phyloP scores from a whole-genome alignment of 371 early-diverging fungal species.

The Mortierella sp. region DNA sequence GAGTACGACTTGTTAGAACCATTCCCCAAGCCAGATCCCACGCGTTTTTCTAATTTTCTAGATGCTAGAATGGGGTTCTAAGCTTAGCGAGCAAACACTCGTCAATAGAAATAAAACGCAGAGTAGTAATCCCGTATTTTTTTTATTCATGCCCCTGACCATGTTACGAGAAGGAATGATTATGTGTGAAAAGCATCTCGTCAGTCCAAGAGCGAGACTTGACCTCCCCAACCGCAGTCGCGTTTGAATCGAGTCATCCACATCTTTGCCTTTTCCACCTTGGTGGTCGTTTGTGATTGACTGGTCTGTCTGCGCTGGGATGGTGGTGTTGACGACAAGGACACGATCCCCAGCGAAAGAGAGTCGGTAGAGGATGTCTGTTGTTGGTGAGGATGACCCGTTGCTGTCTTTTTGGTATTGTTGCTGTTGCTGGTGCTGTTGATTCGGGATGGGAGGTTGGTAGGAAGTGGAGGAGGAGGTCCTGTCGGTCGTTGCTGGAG shows the following conservation, averaged over 20 bases:
- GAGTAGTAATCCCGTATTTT: not conserved
- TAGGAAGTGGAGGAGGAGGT: not conserved
- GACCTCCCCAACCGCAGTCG: conserved; percentile 15
- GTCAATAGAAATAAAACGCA: not conserved
- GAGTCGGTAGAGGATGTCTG: not conserved
- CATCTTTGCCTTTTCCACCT: conserved; percentile 9
- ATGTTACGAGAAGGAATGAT: not conserved
- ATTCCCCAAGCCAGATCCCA: conserved; percentile 41
- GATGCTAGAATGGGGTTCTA: conserved; percentile 18
- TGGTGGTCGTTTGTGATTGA: not conserved
- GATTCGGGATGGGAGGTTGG: not conserved
- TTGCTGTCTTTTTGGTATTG: not conserved
- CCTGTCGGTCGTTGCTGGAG: not conserved
- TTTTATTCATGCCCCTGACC: not conserved
- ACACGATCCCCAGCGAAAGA: not conserved
- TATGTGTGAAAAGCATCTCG: not conserved
- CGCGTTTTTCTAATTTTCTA: conserved; percentile 34
- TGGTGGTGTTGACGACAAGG: not conserved
- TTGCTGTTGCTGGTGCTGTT: not conserved
- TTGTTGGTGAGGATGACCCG: not conserved
- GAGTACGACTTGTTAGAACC: conserved; percentile 28
- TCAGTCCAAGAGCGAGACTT: not conserved
- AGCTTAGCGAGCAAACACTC: not conserved
- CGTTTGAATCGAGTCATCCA: conserved; percentile 20
- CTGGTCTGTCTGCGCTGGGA: not conserved